Conservation (phyloP, 2,329 filamentous ascomycete species). For the Aspergillus ochraceus region DNA sequence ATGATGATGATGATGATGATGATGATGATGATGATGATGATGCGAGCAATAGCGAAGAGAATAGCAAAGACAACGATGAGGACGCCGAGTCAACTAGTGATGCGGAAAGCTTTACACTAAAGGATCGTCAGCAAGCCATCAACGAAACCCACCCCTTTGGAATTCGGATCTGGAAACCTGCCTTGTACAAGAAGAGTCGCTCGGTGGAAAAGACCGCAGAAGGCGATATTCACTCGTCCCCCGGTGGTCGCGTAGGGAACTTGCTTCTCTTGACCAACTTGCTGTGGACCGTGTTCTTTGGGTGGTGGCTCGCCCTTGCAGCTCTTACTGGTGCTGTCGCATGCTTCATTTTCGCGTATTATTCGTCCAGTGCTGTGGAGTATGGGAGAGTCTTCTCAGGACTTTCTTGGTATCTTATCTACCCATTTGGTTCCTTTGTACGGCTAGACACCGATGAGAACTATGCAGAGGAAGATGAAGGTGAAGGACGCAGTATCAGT, state of each 20-base stretch:
- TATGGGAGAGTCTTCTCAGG: slow-evolving; percentile 86
- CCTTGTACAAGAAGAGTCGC: slow-evolving; percentile 93
- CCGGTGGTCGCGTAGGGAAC: slow-evolving; percentile 78
- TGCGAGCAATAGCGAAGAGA: slow-evolving; percentile 42
- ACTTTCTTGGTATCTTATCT: slow-evolving; percentile 82
- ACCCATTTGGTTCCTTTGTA: slow-evolving; percentile 96
- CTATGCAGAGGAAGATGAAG: slow-evolving; percentile 90
- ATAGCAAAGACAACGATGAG: slow-evolving; percentile 48
- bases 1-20: slow-evolving; percentile 25
- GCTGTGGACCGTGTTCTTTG: slow-evolving; percentile 86
- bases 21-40: slow-evolving; percentile 47
- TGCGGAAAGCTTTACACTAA: slow-evolving; percentile 95
- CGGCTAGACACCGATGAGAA: slow-evolving; percentile 90
- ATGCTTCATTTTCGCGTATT: slow-evolving; percentile 77
- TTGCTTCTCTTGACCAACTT: slow-evolving; percentile 88
- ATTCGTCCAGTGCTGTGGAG: slow-evolving; percentile 70
- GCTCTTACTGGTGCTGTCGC: slow-evolving; percentile 71
- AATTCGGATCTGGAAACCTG: slow-evolving; percentile 98
- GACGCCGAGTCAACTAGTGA: slow-evolving; percentile 76
- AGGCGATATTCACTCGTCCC: slow-evolving; percentile 93
- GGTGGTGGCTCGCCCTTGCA: slow-evolving; percentile 89
- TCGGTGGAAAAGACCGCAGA: slow-evolving; percentile 96
- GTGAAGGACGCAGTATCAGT: slow-evolving; percentile 93
- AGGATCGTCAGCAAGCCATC: slow-evolving; percentile 95
- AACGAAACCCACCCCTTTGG: slow-evolving; percentile 98